Percentiles rank a stretch among this genome's conserved stretches.
phyloP scores from a whole-genome alignment of 176 grass and related monocot species.

The Eremochloa ophiuroides region DNA sequence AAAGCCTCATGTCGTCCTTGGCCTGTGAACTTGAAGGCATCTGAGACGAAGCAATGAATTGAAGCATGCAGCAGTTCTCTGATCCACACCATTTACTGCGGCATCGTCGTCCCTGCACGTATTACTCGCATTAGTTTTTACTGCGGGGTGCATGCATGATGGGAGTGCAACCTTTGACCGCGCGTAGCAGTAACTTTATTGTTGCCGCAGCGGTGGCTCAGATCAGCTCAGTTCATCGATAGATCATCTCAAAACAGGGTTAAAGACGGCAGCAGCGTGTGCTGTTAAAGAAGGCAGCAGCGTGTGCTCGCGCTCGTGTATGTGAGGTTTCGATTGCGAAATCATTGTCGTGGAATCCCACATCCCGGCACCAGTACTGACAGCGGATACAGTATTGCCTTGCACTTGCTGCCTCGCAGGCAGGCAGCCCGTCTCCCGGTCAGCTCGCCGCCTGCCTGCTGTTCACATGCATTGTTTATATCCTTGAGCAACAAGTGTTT shows the following conservation, averaged over 20 bases:
- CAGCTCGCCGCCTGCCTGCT: too few relatives aligned
- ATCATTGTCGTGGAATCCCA: slow-evolving; percentile 41
- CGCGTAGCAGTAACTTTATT: slow-evolving; percentile 18
- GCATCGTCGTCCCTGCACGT: neutral
- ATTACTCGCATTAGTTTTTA: slow-evolving; percentile 19
- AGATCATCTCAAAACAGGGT: slow-evolving; percentile 8
- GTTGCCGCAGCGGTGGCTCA: neutral
- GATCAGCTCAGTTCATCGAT: neutral
- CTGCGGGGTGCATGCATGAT: slow-evolving; percentile 3
- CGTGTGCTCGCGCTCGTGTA: too few relatives aligned
- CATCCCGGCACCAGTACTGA: neutral
- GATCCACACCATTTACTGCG: neutral
- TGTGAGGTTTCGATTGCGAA: slow-evolving; percentile 23
- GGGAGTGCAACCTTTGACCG: slow-evolving; percentile 31
- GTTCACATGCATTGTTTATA: too few relatives aligned
- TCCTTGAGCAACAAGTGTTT: slow-evolving; percentile 6
- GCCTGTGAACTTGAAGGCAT: slow-evolving; percentile 2
- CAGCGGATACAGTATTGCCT: slow-evolving; percentile 9
- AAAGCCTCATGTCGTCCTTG: too few relatives aligned
- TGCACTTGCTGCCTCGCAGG: neutral
- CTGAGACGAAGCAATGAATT: slow-evolving; percentile 29
- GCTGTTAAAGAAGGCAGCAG: too few relatives aligned
- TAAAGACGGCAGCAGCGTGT: neutral
- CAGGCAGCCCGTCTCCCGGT: neutral
- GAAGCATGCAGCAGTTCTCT: neutral